A percentile compares a stretch with the other conserved stretches of the same genome.
These are phyloP conservation scores for Apiospora malaysiana DNA, from an alignment of 2,329 filamentous ascomycete species.

Conservation along the genomic window DNA sequence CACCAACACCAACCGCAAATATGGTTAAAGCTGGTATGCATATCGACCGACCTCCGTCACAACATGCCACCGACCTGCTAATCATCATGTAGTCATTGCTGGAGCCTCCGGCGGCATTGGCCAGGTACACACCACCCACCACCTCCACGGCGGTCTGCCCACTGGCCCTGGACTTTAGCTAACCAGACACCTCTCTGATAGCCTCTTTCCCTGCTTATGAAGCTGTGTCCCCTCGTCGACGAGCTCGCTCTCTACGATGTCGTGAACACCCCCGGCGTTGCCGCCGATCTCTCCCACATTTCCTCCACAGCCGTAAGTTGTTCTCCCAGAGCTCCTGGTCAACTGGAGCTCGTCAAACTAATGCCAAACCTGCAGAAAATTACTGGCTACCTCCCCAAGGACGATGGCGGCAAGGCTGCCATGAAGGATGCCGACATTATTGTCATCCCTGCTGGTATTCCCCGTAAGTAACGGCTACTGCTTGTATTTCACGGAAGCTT, in stretches of 20 bases:
- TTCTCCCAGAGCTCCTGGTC: slow-evolving; percentile 21
- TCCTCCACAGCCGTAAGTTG: slow-evolving; percentile 77
- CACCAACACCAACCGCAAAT: slow-evolving; percentile 33
- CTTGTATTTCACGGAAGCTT: slow-evolving; percentile 7
- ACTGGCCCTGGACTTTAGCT: slow-evolving; percentile 8
- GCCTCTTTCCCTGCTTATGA: slow-evolving; percentile 96
- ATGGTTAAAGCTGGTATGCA: slow-evolving; percentile 68
- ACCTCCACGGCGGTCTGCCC: slow-evolving; percentile 5
- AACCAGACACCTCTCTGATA: slow-evolving; percentile 44
- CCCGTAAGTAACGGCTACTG: slow-evolving; percentile 67
- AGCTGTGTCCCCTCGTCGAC: slow-evolving; percentile 84
- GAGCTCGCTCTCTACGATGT: slow-evolving; percentile 99
- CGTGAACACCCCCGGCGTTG: slow-evolving; percentile 96
- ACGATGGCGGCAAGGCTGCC: slow-evolving; percentile 84
- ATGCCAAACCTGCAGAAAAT: slow-evolving; percentile 65
- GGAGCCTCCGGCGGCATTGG: slow-evolving; percentile 98
- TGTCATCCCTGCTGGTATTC: slow-evolving; percentile 97
- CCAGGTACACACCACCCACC: slow-evolving; percentile 68
- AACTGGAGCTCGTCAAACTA: not conserved
- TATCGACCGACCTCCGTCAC: slow-evolving; percentile 9
- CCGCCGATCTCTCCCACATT: slow-evolving; percentile 96
- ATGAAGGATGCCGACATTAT: slow-evolving; percentile 95
- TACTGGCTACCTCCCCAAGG: slow-evolving; percentile 84
- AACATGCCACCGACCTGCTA: slow-evolving; percentile 15
- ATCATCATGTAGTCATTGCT: slow-evolving; percentile 70